Conservation (phyloP, 257 asterid species). For the Linderniella brevidens region DNA sequence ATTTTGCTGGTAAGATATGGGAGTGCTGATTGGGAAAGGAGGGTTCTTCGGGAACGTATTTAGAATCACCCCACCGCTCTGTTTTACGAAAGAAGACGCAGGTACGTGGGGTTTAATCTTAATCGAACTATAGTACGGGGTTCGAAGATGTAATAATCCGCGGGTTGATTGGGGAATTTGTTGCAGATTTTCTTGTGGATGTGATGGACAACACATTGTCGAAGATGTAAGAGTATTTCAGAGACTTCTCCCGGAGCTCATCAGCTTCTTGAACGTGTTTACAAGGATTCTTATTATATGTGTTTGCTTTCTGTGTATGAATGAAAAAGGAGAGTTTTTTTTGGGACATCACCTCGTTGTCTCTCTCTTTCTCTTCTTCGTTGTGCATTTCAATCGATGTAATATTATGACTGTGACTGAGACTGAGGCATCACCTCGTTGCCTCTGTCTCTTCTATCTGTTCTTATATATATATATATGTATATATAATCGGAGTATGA, state of each 20-base stretch:
- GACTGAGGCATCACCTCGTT: constrained; percentile 64
- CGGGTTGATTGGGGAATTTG: neutral
- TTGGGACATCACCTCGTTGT: constrained; percentile 68
- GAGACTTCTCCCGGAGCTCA: constrained; percentile 2
- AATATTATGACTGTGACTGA: too few species aligned
- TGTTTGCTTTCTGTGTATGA: neutral
- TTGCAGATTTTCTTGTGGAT: constrained; percentile 56
- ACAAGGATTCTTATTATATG: neutral
- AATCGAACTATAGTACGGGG: neutral
- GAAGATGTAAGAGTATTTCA: constrained; percentile 20
- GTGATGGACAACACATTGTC: constrained; percentile 56
- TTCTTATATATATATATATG: too few species aligned
- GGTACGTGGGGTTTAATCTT: constrained; percentile 19
- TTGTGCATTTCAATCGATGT: too few species aligned
- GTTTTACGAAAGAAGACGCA: constrained; percentile 87
- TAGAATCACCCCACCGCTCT: constrained; percentile 89
- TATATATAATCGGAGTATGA: too few species aligned
- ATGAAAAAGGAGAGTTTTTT: neutral
- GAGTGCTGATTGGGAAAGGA: constrained; percentile 81
- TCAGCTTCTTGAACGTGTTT: too few species aligned
- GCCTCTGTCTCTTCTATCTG: constrained; percentile 15
- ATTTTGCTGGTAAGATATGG: constrained; percentile 41
- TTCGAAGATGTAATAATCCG: neutral
- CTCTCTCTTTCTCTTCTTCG: constrained; percentile 5
- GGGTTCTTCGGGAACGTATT: constrained; percentile 82